phyloP scores from a whole-genome alignment of 306 rosid genomes.

The Medicago truncatula region MtrunA17r5.0-ANR NC_053043.1:3420001-3420500 shows the following conservation, averaged over 20 bases:
- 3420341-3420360: too few relatives aligned
- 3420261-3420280: background rate
- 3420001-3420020: background rate
- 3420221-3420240: background rate
- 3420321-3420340: too few relatives aligned
- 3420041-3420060: slow-evolving; percentile 29
- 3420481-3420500: too few relatives aligned
- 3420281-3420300: too few relatives aligned
- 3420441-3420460: too few relatives aligned
- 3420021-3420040: slow-evolving; percentile 4
- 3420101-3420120: slow-evolving; percentile 7
- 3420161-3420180: slow-evolving; percentile 16
- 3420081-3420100: slow-evolving; percentile 17
- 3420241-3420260: background rate
- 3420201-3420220: slow-evolving; percentile 40
- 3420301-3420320: too few relatives aligned
- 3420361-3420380: too few relatives aligned
- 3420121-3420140: slow-evolving; percentile 15
- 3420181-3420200: slow-evolving; percentile 8
- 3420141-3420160: slow-evolving; percentile 9
- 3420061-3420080: slow-evolving; percentile 31
- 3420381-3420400: too few relatives aligned
- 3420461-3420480: too few relatives aligned
- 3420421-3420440: too few relatives aligned
- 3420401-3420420: too few relatives aligned